Evolutionary conservation across 768 basidiomycete genomes (phyloP), one percentile per base, ranked within the genome.

Genomic region (Russula virescens): DNA sequence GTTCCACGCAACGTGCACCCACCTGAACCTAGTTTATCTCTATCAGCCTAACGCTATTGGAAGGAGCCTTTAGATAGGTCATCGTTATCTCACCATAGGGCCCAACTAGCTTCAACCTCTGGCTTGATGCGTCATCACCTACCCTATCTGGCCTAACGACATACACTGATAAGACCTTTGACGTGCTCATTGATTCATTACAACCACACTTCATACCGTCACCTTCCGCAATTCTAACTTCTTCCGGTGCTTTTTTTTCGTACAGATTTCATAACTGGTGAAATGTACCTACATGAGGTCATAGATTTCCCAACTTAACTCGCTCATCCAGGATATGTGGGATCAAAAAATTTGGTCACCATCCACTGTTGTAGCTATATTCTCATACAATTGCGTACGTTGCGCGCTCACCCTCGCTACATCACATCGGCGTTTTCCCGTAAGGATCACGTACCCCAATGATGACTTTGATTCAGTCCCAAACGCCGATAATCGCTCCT

Each of bases 111-210:
- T 64, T 64, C 55, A 60, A 34, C 58, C 31, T 45, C 50, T 31
- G 11, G 25, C 31, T 23, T 26, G 38, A 55, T 63, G 63, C 63
- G 63, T 64, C 63, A 64, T 60, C 47, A 19, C 48, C 34, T 60
- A 23, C 63, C 63, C 48, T 55, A 64, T 64, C 58, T 38, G 28
- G 58, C 47, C n/a, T 38, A n/a, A 48, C 62, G 21, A 49, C n/a
- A 11, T 58, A 55, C 47, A 58, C 54, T 28, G 53, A 60, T 60
- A 38, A 60, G 28, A 58, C 58, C 31, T 53, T 60, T n/a, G 47
- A 64, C 58, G 53, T 50, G 21, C 28, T 64, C 63, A 50, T 55
- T 21, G 35, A 25, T 60, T 45, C 48, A 47, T 58, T 46, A 52
- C 53, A 50, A 49, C 23, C 21, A 35, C 28, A 16, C 40, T 16